Base-by-base conservation (phyloP, 306 rosid genomes). In the Acacia crassicarpa region DNA sequence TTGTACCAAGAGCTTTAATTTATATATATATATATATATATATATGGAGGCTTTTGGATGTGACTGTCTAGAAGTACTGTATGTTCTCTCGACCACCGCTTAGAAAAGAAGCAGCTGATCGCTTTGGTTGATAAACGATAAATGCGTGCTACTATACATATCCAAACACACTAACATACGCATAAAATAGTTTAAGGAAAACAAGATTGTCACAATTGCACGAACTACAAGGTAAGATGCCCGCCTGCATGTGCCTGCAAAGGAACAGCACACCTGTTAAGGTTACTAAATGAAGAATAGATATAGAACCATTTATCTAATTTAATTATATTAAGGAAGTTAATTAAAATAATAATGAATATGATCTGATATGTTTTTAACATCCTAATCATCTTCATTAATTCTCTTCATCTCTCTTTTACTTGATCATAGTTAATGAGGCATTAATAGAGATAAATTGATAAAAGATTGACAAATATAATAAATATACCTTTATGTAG, bases 191-290 rank as follows among this genome's bases (percentile, higher is more conserved):
- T 61, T 78, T 19, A 48, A 74, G 58, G 22, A 43, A 69, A 80
- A 33, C 51, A 71, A 71, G 71, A 30, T 66, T 67, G 85, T 83
- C 81, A 59, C 23, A 22, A 72, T 73, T 75, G 23, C 4, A 44
- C 3, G 67, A 71, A 71, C 41, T 62, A 48, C 16, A 38, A 35
- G 19, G 59, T 44, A 19, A 67, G 69, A 74, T 78, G 56, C 45
- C 72, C 20, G 3, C 3, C 25, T 56, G 51, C 84, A 62, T 65
- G 65, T n/a, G 77, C 49, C 66, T 44, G 46, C 32, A 22, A 85
- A 56, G 2, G n/a, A 22, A 22, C 15, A 58, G 13, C 30, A 22
- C 32, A 10, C 8, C 14, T 22, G 23, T 4, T 0, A 1, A 58
- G 3, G 6, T 58, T 12, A 10, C 30, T 4, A 9, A 3, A 10